Evolutionary conservation across 2,329 filamentous ascomycete genomes (phyloP).

Genomic region (Botryosphaeria agaves): DNA sequence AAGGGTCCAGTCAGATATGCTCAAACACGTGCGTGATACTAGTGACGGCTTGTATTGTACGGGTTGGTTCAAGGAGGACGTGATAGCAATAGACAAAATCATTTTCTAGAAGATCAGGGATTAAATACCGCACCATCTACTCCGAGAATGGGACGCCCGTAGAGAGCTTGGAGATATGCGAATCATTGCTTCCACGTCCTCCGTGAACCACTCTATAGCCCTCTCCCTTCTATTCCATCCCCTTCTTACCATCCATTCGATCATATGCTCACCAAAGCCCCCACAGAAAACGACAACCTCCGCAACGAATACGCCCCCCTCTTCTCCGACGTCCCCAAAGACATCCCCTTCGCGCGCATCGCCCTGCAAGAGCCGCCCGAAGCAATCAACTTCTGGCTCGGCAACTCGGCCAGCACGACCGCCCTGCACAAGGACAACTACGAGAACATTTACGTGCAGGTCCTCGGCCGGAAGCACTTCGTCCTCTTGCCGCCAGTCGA

Average conservation of each 20-base stretch:
- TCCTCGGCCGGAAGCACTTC: slow-evolving; percentile 59
- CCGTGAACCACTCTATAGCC: too few species aligned
- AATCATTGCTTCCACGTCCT: too few species aligned
- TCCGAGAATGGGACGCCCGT: too few species aligned
- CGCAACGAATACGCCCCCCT: slow-evolving; percentile 52
- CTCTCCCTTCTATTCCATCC: too few species aligned
- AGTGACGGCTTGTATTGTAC: too few species aligned
- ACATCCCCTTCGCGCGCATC: slow-evolving; percentile 56
- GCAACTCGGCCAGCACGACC: slow-evolving; percentile 51
- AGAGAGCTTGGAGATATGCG: too few species aligned
- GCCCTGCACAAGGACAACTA: slow-evolving; percentile 71
- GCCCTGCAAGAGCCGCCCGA: slow-evolving; percentile 50
- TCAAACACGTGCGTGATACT: slow-evolving; percentile 58
- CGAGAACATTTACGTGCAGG: slow-evolving; percentile 69
- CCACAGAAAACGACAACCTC: slow-evolving; percentile 62
- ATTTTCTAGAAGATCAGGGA: too few species aligned
- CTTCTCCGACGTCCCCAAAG: slow-evolving; percentile 42
- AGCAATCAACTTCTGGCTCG: slow-evolving; percentile 71
- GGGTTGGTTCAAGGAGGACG: too few species aligned
- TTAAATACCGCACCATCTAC: too few species aligned
- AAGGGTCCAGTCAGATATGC: slow-evolving; percentile 42
- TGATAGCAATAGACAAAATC: too few species aligned
- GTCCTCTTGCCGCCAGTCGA: slow-evolving; percentile 55
- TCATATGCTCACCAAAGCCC: slow-evolving; percentile 2
- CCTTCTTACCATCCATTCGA: not conserved